A percentile compares a stretch with the other conserved stretches of the same genome.
Evolutionary conservation across 345 rosid genomes (phyloP).

Genomic region (Gynandropsis gynandra): DNA sequence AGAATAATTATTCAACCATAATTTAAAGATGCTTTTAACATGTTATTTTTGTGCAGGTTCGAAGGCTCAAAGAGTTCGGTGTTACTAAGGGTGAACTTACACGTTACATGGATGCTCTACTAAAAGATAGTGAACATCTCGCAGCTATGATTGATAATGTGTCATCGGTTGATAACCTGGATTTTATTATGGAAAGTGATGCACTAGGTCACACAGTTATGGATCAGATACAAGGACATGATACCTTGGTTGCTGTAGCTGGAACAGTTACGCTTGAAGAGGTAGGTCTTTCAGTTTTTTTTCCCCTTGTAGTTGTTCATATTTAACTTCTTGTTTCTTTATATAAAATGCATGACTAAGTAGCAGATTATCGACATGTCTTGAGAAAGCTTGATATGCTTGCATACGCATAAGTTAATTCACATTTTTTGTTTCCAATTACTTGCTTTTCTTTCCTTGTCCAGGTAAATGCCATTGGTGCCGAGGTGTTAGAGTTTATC

Average conservation of each 20-base stretch:
- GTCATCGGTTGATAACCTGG: conserved; percentile 97
- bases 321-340: too few species aligned
- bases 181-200: conserved; percentile 96
- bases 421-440: too few species aligned
- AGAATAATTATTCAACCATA: conserved; percentile 2
- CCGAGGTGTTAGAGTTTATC: conserved; percentile 78
- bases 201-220: conserved; percentile 92
- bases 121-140: conserved; percentile 97
- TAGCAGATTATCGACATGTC: conserved; percentile 6
- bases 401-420: too few species aligned
- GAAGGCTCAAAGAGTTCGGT: conserved; percentile 98
- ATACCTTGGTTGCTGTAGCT: conserved; percentile 74
- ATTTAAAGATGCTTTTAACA: conserved; percentile 8
- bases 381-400: neutral
- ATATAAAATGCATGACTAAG: too few species aligned
- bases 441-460: conserved; percentile 5
- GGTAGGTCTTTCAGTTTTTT: conserved; percentile 35
- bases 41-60: conserved; percentile 47
- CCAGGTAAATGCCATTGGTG: conserved; percentile 90
- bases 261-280: conserved; percentile 93
- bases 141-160: conserved; percentile 98
- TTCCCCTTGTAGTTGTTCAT: too few species aligned
- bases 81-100: conserved; percentile 95
- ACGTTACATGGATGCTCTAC: conserved; percentile 92
- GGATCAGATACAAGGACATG: conserved; percentile 98